Evolutionary conservation across 345 rosid genomes (phyloP).

Genomic region (Populus deltoides): DNA sequence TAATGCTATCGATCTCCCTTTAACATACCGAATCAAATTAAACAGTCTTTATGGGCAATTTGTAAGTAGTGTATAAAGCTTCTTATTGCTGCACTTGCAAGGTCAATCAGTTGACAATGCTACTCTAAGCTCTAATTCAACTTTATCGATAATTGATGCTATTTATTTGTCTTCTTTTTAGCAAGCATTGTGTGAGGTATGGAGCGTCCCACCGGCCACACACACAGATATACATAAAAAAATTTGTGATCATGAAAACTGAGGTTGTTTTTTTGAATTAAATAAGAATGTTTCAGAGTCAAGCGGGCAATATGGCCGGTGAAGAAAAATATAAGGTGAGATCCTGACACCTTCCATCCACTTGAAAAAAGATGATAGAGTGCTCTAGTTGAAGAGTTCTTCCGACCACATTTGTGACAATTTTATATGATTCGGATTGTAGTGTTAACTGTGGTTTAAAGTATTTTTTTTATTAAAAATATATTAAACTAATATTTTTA

Average conservation of each 20-base stretch:
- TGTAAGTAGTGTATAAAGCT: not conserved
- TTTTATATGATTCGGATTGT: no score
- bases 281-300: no score
- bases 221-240: not conserved
- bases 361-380: not conserved
- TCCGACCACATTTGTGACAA: not conserved
- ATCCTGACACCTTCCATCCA: constrained; percentile 1
- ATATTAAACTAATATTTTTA: no score
- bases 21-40: no score
- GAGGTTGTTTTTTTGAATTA: no score
- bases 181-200: not conserved
- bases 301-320: no score
- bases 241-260: no score
- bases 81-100: not conserved
- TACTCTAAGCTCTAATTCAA: not conserved
- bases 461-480: no score
- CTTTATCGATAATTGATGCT: not conserved
- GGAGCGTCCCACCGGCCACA: not conserved
- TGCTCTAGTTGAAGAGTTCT: not conserved
- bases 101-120: not conserved
- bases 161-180: not conserved
- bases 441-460: no score
- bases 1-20: no score
- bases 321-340: not conserved
- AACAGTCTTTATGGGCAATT: no score